Conservation (phyloP, 2,329 filamentous ascomycete species). For the Pestalotiopsis sp. region DNA sequence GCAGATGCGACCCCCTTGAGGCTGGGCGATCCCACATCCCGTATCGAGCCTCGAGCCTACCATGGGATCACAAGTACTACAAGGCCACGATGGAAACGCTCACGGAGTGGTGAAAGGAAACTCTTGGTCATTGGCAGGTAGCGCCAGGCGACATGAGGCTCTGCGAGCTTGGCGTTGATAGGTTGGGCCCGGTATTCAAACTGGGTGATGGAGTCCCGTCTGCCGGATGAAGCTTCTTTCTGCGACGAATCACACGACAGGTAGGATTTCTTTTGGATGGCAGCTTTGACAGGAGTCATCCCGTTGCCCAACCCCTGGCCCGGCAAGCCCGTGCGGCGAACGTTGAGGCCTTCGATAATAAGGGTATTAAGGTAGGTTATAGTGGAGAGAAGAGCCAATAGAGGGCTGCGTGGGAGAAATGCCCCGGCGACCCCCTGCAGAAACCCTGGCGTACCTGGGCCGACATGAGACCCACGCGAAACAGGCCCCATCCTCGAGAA, state of each 20-base stretch:
- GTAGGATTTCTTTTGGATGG: slow-evolving; percentile 2
- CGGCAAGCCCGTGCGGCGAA: not conserved
- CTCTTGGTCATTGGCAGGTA: no score
- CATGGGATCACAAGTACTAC: not conserved
- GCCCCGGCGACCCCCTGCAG: not conserved
- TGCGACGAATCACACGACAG: slow-evolving; percentile 10
- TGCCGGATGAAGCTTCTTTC: not conserved
- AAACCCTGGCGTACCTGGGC: not conserved
- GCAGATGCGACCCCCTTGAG: not conserved
- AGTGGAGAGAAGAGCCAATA: not conserved
- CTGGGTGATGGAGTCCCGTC: not conserved
- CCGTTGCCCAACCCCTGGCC: not conserved
- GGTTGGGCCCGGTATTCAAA: not conserved
- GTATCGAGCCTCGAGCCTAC: not conserved
- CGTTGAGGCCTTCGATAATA: not conserved
- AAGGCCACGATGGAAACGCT: not conserved
- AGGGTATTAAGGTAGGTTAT: not conserved
- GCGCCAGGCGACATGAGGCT: not conserved
- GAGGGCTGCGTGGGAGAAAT: not conserved
- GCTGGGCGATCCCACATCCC: not conserved
- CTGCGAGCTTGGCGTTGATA: not conserved
- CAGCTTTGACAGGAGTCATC: slow-evolving; percentile 7
- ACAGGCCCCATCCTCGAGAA: slow-evolving; percentile 1
- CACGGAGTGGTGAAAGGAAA: not conserved
- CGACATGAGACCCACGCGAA: slow-evolving; percentile 13